phyloP scores from a whole-genome alignment of 352 stramenopile species.

The Phytophthora agathidicida region DNA sequence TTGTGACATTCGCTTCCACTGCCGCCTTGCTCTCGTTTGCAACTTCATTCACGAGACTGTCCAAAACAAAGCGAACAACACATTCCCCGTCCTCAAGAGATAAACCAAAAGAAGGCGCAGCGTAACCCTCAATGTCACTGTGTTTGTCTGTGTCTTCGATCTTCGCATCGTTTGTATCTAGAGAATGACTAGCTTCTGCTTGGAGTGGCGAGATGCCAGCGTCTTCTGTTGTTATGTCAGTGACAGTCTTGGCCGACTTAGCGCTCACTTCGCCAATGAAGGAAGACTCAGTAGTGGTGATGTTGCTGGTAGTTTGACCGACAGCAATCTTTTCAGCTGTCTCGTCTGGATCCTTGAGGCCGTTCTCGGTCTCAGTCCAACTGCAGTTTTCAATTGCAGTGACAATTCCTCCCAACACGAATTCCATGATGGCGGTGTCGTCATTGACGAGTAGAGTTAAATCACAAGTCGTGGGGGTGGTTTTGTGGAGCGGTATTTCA shows the following conservation, averaged over 20 bases:
- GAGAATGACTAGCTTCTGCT: slow-evolving; percentile 8
- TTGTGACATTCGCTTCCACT: too few species aligned
- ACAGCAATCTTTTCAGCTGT: not conserved
- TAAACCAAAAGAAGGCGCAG: not conserved
- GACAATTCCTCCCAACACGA: slow-evolving; percentile 3
- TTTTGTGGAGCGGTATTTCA: too few species aligned
- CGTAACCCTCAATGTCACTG: slow-evolving; percentile 15
- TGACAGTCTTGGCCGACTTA: too few species aligned
- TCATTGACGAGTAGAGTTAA: not conserved
- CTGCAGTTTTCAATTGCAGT: slow-evolving; percentile 12
- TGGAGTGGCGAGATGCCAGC: not conserved
- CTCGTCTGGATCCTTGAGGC: not conserved
- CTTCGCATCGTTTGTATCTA: slow-evolving; percentile 8
- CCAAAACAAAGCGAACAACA: slow-evolving; percentile 4
- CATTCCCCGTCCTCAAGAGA: slow-evolving; percentile 1
- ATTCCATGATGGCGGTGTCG: not conserved
- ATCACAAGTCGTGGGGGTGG: too few species aligned
- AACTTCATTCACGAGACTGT: slow-evolving; percentile 9
- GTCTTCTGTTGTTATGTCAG: not conserved
- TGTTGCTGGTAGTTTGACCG: not conserved
- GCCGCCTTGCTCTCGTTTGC: too few species aligned
- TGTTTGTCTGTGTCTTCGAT: slow-evolving; percentile 16
- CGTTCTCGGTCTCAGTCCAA: not conserved
- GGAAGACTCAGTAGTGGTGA: too few species aligned
- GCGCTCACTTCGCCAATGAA: too few species aligned